Base-by-base conservation (phyloP, 2,329 filamentous ascomycete species). In the Endocalyx cinctus region DNA sequence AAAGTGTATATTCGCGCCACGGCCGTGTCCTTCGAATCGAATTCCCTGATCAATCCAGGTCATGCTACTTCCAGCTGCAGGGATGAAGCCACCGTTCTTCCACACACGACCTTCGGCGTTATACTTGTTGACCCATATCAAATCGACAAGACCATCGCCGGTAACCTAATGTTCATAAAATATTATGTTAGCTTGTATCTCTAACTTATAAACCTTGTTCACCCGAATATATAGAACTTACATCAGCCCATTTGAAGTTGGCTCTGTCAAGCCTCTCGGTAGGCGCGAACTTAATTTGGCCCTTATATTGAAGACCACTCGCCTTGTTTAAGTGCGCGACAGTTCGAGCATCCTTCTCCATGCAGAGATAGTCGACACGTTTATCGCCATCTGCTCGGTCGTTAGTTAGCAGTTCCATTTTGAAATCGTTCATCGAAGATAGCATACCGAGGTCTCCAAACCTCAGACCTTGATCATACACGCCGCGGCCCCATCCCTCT, bases 121-220 rank as follows among this genome's bases (percentile, higher is more conserved):
- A 17, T 30, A 35, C 28, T 36, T 32, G 18, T 32, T 20, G 12
- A 32, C 34, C 34, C 34, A 36, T 10, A 36, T 7, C 4, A 31
- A 22, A 6, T 36, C 29, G 14, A 17, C 34, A 2, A 5, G 22
- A 2, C 34, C 34, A 18, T 36, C 34, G n/a, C n/a, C n/a, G n/a
- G n/a, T n/a, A n/a, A n/a, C 33, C 32, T 34, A 16, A 27, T 11
- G 12, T 33, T 20, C 5, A 10, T 12, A 20, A 27, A 20, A 13
- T n/a, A 18, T 6, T 6, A 20, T 10, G 31, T 12, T n/a, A 28
- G 16, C n/a, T 11, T 13, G 17, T 22, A 11, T 15, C 32, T 34
- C 32, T 23, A 26, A 28, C 11, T 31, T 18, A 11, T n/a, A n/a
- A n/a, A n/a, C n/a, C n/a, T n/a, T n/a, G n/a, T n/a, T n/a, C n/a